Conservation (phyloP, 768 basidiomycete species). For the Sarcodon sp. region DNA sequence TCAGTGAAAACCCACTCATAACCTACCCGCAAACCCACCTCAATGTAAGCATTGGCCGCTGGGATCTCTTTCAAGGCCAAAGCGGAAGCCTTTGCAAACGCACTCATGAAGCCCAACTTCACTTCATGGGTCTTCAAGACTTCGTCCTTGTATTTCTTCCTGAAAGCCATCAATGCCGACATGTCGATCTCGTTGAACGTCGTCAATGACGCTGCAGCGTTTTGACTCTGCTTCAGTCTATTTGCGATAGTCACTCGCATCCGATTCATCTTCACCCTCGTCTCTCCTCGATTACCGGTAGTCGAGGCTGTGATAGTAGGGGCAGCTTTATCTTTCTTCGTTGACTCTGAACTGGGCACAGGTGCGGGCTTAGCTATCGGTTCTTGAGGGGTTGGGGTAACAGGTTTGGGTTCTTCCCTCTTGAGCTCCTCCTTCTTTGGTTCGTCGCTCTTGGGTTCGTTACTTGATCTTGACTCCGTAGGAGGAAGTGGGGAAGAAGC, state of each 20-base stretch:
- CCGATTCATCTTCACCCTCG: conserved; percentile 95
- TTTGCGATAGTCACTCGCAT: conserved; percentile 97
- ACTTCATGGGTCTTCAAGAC: conserved; percentile 86
- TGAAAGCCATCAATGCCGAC: conserved; percentile 89
- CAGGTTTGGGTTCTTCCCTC: conserved; percentile 31
- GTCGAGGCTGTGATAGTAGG: conserved; percentile 17
- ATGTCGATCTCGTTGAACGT: conserved; percentile 99
- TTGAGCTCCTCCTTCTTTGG: conserved; percentile 31
- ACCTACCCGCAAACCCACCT: conserved; percentile 23
- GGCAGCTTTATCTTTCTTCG: conserved; percentile 11
- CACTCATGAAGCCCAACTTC: conserved; percentile 98
- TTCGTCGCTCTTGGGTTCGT: conserved; percentile 14
- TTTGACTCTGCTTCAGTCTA: conserved; percentile 96
- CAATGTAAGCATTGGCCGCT: conserved; percentile 87
- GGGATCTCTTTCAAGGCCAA: conserved; percentile 88
- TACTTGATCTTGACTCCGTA: conserved; percentile 10
- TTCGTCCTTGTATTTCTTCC: conserved; percentile 86
- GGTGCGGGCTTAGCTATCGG: conserved; percentile 21
- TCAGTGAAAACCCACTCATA: background rate
- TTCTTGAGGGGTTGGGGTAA: conserved; percentile 24
- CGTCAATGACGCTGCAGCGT: conserved; percentile 89
- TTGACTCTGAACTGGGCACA: conserved; percentile 8
- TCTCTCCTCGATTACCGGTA: conserved; percentile 66
- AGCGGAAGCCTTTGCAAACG: conserved; percentile 79
- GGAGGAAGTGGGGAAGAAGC: conserved; percentile 9